Conservation (phyloP, 2,329 filamentous ascomycete genomes). For the Penicillium sp. region DNA sequence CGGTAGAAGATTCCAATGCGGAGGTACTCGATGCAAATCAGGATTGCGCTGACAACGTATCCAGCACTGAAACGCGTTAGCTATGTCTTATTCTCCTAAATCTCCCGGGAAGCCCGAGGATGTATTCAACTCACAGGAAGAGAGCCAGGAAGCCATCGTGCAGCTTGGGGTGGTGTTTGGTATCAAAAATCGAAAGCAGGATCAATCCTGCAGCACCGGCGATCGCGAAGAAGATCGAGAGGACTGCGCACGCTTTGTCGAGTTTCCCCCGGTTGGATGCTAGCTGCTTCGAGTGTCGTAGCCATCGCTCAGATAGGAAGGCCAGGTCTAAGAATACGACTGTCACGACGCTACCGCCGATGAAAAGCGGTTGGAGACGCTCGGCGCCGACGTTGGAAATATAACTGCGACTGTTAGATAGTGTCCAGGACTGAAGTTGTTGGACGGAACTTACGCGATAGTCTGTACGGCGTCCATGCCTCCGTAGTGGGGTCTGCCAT, state of each 20-base stretch:
- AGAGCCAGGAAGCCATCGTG: conserved; percentile 78
- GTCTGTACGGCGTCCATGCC: conserved; percentile 55
- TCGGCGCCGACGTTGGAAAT: conserved; percentile 61
- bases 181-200: conserved; percentile 83
- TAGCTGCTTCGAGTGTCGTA: conserved; percentile 79
- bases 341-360: conserved; percentile 62
- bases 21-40: conserved; percentile 88
- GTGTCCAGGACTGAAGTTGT: background rate
- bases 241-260: conserved; percentile 42
- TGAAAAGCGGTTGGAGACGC: conserved; percentile 63
- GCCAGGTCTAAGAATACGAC: conserved; percentile 79
- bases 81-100: background rate
- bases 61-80: conserved; percentile 53
- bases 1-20: conserved; percentile 79
- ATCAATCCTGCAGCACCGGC: conserved; percentile 79
- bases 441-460: conserved; percentile 51
- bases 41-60: conserved; percentile 82
- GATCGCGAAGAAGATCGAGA: conserved; percentile 62
- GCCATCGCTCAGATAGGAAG: conserved; percentile 79
- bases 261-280: conserved; percentile 64
- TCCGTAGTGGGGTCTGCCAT: conserved; percentile 55
- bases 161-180: conserved; percentile 62
- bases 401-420: conserved; percentile 30
- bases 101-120: too few relatives aligned
- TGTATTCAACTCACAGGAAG: conserved; percentile 63